Evolutionary conservation across 129 eudicot genomes (phyloP).

Genomic region (Flaveria linearis): DNA sequence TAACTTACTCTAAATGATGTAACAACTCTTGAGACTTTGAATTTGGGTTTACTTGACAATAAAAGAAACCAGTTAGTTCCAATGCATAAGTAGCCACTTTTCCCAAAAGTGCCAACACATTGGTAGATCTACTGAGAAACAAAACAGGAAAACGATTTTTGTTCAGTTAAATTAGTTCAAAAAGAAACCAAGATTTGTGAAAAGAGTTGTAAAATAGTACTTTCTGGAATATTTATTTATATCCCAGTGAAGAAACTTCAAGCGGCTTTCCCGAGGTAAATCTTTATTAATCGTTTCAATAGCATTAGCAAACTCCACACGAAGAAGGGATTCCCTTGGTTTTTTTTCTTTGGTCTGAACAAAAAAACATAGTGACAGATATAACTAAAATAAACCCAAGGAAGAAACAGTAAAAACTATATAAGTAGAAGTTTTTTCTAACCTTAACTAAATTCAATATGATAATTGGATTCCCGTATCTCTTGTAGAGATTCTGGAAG

Average conservation of each 20-base stretch:
- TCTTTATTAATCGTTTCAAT: constrained; percentile 70
- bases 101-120: constrained; percentile 64
- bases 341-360: constrained; percentile 81
- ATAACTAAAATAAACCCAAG: constrained; percentile 10
- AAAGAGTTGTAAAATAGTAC: constrained; percentile 34
- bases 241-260: constrained; percentile 95
- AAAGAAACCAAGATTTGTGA: not conserved
- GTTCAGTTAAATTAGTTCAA: constrained; percentile 7
- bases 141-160: constrained; percentile 9
- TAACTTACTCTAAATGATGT: constrained; percentile 40
- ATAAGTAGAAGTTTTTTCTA: not conserved
- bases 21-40: constrained; percentile 40
- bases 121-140: constrained; percentile 56
- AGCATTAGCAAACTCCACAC: constrained; percentile 79
- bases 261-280: constrained; percentile 60
- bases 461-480: constrained; percentile 97
- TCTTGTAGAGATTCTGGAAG: constrained; percentile 71
- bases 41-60: constrained; percentile 56
- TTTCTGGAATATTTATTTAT: constrained; percentile 75
- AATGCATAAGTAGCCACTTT: constrained; percentile 81
- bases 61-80: constrained; percentile 74
- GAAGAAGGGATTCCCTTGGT: constrained; percentile 91
- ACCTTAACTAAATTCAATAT: constrained; percentile 92
- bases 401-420: not conserved
- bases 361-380: not conserved